Base-by-base conservation (phyloP, 1,139 yeast genomes). In the Taiozyma sp. region DNA sequence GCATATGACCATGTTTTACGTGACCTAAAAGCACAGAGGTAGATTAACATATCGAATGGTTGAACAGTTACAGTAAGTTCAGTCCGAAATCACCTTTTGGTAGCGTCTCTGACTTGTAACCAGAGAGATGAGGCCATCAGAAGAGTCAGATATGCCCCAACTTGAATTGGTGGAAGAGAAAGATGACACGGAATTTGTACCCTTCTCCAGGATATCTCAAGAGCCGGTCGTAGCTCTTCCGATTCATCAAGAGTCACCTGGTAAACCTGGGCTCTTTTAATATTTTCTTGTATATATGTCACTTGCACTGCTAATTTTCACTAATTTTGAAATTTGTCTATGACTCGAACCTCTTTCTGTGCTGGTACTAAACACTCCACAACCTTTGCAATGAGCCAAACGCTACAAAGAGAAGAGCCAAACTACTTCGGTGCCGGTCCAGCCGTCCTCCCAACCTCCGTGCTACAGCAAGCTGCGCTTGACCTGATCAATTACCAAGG, bases 351-450 rank as follows among this genome's bases (percentile, higher is more conserved):
- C 14, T 14, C 38, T n/a, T 23, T 7, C 8, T 7, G 2, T 7
- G n/a, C 19, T 14, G 7, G 8, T 8, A 24, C 27, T 24, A 24
- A 38, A 38, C 19, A 19, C 41, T 5, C 14, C 30, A 23, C n/a
- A 32, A 32, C 22, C 19, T 10, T 19, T 19, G 14, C 24, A 43
- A 55, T 53, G 54, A 32, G 48, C 16, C 49, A 42, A 43, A 47
- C 72, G n/a, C 69, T 83, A 51, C 76, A 79, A 41, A 82, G 95
- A 73, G 84, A 77, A 68, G 85, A 83, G 63, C 92, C 96, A 50
- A 76, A 83, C 66, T 89, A 93, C 67, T 93, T 90, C 65, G 99
- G 98, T 52, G 98, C 99, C 28, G 99, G 99, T 13, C 99, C 99
- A 45, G 99, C 99, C 2, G 78, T 85, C 51, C 76, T 93, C 48